phyloP scores from a whole-genome alignment of 1,284 basidiomycete genomes.

The Kalmanozyma brasiliensis region DNA sequence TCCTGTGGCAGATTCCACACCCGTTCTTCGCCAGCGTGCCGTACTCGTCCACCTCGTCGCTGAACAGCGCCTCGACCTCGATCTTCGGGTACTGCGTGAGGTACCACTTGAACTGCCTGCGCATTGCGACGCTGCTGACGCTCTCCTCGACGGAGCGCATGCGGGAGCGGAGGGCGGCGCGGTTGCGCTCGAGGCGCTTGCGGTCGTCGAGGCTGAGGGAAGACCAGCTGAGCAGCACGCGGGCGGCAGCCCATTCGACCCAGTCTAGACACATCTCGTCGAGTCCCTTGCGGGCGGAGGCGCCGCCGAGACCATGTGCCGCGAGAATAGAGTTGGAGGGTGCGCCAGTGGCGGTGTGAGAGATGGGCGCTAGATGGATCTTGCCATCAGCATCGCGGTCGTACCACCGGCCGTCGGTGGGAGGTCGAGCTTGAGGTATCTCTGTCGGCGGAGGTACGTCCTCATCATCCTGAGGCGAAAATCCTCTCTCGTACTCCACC shows the following conservation, averaged over 20 bases:
- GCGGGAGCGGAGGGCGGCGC: slow-evolving; percentile 23
- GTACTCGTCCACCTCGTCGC: slow-evolving; percentile 26
- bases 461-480: slow-evolving; percentile 4
- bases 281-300: slow-evolving; percentile 14
- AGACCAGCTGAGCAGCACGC: slow-evolving; percentile 36
- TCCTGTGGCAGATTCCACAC: slow-evolving; percentile 46
- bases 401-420: background rate
- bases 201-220: slow-evolving; percentile 17
- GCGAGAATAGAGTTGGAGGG: slow-evolving; percentile 11
- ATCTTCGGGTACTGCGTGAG: slow-evolving; percentile 42
- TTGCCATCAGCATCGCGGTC: slow-evolving; percentile 17
- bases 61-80: slow-evolving; percentile 20
- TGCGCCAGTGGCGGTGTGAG: background rate
- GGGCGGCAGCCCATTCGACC: slow-evolving; percentile 45
- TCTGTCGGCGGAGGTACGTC: background rate
- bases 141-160: slow-evolving; percentile 35
- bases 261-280: slow-evolving; percentile 45
- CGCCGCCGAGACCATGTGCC: slow-evolving; percentile 14
- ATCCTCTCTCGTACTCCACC: slow-evolving; percentile 40
- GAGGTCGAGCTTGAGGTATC: background rate
- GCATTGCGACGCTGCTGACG: slow-evolving; percentile 33
- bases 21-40: slow-evolving; percentile 32
- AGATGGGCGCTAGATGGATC: slow-evolving; percentile 20
- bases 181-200: slow-evolving; percentile 26
- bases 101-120: slow-evolving; percentile 54